Evolutionary conservation across 129 eudicot genomes (phyloP).

Genomic region (Heracleum sosnowskyi): DNA sequence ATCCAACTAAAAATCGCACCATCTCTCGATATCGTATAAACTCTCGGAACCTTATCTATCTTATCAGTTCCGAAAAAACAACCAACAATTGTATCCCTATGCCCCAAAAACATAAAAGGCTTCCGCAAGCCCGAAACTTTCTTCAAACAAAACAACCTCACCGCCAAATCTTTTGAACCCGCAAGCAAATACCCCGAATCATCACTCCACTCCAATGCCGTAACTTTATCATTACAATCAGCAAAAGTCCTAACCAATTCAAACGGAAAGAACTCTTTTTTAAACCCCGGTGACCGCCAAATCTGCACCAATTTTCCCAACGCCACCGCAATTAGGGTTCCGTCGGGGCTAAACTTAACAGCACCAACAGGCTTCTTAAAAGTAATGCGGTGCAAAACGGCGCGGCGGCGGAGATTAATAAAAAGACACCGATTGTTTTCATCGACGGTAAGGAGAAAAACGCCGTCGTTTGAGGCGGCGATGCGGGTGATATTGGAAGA

Average conservation of each 20-base stretch:
- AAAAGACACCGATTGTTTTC: slow-evolving; percentile 68
- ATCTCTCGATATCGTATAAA: slow-evolving; percentile 68
- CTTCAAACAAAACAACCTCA: slow-evolving; percentile 51
- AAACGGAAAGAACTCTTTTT: slow-evolving; percentile 72
- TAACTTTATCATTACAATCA: slow-evolving; percentile 60
- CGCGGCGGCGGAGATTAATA: slow-evolving; percentile 71
- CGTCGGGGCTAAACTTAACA: slow-evolving; percentile 66
- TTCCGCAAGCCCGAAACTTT: slow-evolving; percentile 23
- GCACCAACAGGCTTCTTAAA: slow-evolving; percentile 57
- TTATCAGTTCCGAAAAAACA: slow-evolving; percentile 67
- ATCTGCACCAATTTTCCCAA: slow-evolving; percentile 64
- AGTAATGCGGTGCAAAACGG: slow-evolving; percentile 68
- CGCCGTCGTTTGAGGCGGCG: slow-evolving; percentile 79
- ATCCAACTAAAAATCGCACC: slow-evolving; percentile 76
- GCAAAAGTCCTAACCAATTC: slow-evolving; percentile 71
- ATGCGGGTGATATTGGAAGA: slow-evolving; percentile 67
- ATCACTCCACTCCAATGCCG: slow-evolving; percentile 73
- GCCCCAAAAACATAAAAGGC: slow-evolving; percentile 83
- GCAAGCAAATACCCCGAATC: slow-evolving; percentile 48
- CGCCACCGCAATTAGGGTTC: slow-evolving; percentile 61
- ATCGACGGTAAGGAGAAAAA: slow-evolving; percentile 72
- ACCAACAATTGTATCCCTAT: slow-evolving; percentile 66
- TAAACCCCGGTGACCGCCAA: slow-evolving; percentile 87
- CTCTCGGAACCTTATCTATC: slow-evolving; percentile 36
- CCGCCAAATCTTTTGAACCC: slow-evolving; percentile 82